A percentile compares a stretch with the other conserved stretches of the same genome.
Evolutionary conservation across 495 filamentous ascomycete species (phyloP).

Genomic region (Aspergillus panamensis): DNA sequence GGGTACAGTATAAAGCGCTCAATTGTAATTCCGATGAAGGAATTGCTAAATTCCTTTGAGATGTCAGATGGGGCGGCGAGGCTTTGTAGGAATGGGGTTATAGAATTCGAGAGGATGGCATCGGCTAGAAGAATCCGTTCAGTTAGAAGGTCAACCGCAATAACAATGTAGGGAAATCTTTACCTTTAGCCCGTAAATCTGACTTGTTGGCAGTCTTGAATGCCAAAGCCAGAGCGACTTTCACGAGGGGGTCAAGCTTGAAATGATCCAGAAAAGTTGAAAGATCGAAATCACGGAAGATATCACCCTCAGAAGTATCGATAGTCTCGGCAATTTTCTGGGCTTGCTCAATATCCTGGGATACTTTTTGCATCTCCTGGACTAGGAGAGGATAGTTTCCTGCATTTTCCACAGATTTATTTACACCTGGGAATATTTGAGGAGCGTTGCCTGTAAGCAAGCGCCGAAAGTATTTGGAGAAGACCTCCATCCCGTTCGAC

Average conservation of each 20-base stretch:
- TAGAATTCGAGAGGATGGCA: conserved; percentile 72
- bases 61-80: conserved; percentile 55
- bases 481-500: conserved; percentile 97
- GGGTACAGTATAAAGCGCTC: conserved; percentile 79
- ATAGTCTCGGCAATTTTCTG: conserved; percentile 90
- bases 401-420: conserved; percentile 65
- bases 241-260: conserved; percentile 80
- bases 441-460: conserved; percentile 78
- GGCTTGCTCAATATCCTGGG: conserved; percentile 73
- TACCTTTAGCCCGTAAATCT: conserved; percentile 89
- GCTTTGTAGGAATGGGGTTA: conserved; percentile 68
- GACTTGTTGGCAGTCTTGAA: conserved; percentile 74
- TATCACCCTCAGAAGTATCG: conserved; percentile 78
- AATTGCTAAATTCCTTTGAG: conserved; percentile 59
- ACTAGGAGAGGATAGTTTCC: conserved; percentile 79
- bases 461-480: conserved; percentile 85
- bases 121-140: conserved; percentile 59
- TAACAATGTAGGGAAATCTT: conserved; percentile 10
- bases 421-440: conserved; percentile 76
- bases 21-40: conserved; percentile 70
- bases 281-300: conserved; percentile 92
- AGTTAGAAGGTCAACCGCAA: conserved; percentile 21
- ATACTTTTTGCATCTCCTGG: conserved; percentile 80
- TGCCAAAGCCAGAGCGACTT: conserved; percentile 82
- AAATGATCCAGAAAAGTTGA: conserved; percentile 92